Evolutionary conservation across 805 yeast species (phyloP), one percentile per base, ranked within the genome.

Genomic region (Yarrowia alimentaria): DNA sequence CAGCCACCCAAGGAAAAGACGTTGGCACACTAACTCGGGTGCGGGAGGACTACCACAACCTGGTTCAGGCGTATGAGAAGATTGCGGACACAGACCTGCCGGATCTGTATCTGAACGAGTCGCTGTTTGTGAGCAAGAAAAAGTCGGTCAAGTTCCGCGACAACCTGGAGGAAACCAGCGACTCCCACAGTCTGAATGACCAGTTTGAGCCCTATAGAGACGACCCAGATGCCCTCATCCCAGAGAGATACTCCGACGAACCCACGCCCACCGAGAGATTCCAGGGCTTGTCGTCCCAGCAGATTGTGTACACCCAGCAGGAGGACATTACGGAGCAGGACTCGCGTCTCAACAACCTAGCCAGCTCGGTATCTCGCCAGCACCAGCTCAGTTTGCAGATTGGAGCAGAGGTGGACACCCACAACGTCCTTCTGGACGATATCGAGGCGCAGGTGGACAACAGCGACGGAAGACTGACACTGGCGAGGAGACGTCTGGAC

Each of bases 381-480:
- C 70, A 67, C 14, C 63, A 61, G 33, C 62, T 70, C 26, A 64
- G 70, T 40, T 57, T 63, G 18, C 65, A 66, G 28, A 70, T 70
- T 30, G 68, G 69, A 50, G 58, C 59, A 17, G 74, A 71, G 57
- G 60, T 70, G 31, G 64, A 57, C 31, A 52, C 57, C 37, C 74
- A 70, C 34, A 55, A 67, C 29, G 65, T 64, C 33, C 57, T 68
- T 33, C 57, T 70, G 24, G 66, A 62, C 38, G 71, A 68, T 18
- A 64, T 70, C 11, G 74, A 70, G 45, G 57, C 63, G 13, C 59
- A 67, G 38, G 65, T 67, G 17, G 72, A 69, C 53, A 54, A 64
- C 20, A 58, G 68, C 9, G 66, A 61, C 19, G 47, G 54, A 26
- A 58, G 72, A 13, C 58, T 70, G 12, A 61, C 56, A 32, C 53